Evolutionary conservation across 2,329 filamentous ascomycete species (phyloP).

Genomic region (Metarhizium robertsii): DNA sequence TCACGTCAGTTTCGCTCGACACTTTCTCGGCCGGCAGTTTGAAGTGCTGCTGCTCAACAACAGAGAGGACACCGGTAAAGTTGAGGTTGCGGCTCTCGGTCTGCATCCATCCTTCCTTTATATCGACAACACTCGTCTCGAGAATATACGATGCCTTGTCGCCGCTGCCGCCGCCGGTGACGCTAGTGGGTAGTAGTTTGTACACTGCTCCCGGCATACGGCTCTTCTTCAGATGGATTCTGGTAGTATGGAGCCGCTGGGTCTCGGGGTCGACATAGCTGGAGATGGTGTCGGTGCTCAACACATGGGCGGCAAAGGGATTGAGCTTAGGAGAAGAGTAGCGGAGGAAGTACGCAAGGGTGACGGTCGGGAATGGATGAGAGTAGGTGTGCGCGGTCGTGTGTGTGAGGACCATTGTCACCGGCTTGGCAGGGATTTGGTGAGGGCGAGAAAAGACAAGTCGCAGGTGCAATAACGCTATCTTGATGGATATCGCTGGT

Average conservation of each 20-base stretch:
- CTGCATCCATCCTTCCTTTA: slow-evolving; percentile 73
- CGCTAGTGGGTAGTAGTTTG: slow-evolving; percentile 62
- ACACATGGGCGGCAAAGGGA: slow-evolving; percentile 72
- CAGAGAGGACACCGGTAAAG: slow-evolving; percentile 70
- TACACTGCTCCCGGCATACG: slow-evolving; percentile 66
- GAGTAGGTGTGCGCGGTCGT: slow-evolving; percentile 64
- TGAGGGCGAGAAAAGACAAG: not conserved
- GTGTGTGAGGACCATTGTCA: slow-evolving; percentile 53
- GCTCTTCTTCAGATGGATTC: slow-evolving; percentile 74
- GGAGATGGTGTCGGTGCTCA: slow-evolving; percentile 75
- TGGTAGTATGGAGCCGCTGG: slow-evolving; percentile 66
- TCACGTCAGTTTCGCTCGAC: slow-evolving; percentile 50
- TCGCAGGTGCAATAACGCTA: slow-evolving; percentile 8
- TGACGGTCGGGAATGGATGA: slow-evolving; percentile 77
- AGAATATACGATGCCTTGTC: slow-evolving; percentile 73
- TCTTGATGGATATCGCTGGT: slow-evolving; percentile 4
- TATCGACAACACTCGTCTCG: slow-evolving; percentile 70
- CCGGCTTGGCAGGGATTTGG: slow-evolving; percentile 4
- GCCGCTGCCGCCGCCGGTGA: slow-evolving; percentile 53
- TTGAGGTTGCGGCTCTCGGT: slow-evolving; percentile 75
- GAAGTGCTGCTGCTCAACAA: slow-evolving; percentile 69
- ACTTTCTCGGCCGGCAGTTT: slow-evolving; percentile 26
- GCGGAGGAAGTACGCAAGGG: slow-evolving; percentile 80
- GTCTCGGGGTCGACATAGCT: slow-evolving; percentile 64
- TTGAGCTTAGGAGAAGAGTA: slow-evolving; percentile 65